These are phyloP conservation scores for Corchorus capsularis DNA, from an alignment of 345 rosid genomes.

Conservation along the genomic window DNA sequence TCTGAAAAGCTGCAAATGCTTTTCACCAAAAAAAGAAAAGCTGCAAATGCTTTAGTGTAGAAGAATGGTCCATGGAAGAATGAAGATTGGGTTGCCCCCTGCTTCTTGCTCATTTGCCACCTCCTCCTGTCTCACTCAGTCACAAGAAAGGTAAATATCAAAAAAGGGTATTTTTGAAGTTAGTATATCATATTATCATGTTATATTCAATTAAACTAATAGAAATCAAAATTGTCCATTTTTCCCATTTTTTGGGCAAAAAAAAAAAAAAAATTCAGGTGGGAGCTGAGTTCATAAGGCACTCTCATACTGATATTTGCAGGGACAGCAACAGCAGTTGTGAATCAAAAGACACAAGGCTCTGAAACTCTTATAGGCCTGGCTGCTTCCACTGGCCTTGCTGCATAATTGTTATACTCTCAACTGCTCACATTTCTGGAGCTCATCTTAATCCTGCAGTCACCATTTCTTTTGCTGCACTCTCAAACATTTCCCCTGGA, in stretches of 20 bases:
- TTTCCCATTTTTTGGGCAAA: not conserved
- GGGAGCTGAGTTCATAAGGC: constrained; percentile 88
- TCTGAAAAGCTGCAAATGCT: constrained; percentile 53
- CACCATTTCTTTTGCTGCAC: constrained; percentile 77
- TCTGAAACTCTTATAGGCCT: constrained; percentile 75
- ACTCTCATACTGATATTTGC: constrained; percentile 78
- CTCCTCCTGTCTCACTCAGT: constrained; percentile 71
- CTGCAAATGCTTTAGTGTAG: constrained; percentile 70
- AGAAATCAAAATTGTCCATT: not conserved
- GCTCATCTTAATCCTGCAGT: constrained; percentile 91
- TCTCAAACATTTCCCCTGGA: constrained; percentile 87
- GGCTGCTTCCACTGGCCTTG: constrained; percentile 72
- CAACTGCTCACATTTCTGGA: constrained; percentile 89
- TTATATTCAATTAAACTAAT: not conserved
- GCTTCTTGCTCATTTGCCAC: constrained; percentile 67
- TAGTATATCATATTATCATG: not conserved
- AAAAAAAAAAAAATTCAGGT: constrained; percentile 49
- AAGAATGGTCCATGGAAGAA: constrained; percentile 77
- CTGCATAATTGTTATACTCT: constrained; percentile 71
- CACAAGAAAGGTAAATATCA: constrained; percentile 65
- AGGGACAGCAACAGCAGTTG: constrained; percentile 77
- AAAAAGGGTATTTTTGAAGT: not conserved
- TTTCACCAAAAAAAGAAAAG: too few relatives aligned
- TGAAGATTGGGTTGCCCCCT: constrained; percentile 62
- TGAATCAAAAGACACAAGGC: constrained; percentile 78